Base-by-base conservation (phyloP, 441 rosid genomes). In the Jatropha podagrica region DNA sequence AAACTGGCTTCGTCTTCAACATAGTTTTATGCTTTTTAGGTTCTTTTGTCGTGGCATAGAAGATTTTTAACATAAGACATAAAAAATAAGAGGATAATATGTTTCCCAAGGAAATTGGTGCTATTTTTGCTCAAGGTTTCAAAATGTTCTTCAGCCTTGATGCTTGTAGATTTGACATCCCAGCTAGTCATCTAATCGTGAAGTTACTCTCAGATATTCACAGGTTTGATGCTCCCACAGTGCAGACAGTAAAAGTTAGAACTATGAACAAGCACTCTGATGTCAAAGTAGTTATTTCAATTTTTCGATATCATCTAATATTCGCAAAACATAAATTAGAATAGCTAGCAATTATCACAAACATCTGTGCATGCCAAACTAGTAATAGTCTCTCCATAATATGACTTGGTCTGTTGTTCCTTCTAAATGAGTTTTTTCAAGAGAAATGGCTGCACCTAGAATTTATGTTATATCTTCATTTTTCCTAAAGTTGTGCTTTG, bases 11-110 rank as follows among this genome's bases (percentile, higher is more conserved):
- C 58, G 65, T 69, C 14, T 42, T 42, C 26, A 54, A 27, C 27
- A n/a, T 37, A 48, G 68, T 52, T 64, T 69, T 62, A 52, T 77
- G 41, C 42, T 11, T 73, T n/a, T 51, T 65, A 51, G 54, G 7
- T 52, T 59, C 23, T 54, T 51, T 44, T 15, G 42, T 66, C 52
- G 42, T 68, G 67, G 49, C 14, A 38, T 48, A 38, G 23, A 69
- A 54, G 61, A 18, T 48, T 65, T 48, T 65, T 23, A 26, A 20
- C 32, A 10, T 7, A 41, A 59, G 18, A 66, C 54, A 58, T 49
- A 18, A 63, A 32, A 20, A 18, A 74, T n/a, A 63, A 56, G 27
- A 61, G 44, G 26, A 12, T 1, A 18, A 18, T 38, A 23, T 65
- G 15, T 11, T 26, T 51, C 11, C 26, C 41, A 4, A 48, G 48